Conservation (phyloP, 2,329 filamentous ascomycete genomes). For the Epichloe hybrida region DNA sequence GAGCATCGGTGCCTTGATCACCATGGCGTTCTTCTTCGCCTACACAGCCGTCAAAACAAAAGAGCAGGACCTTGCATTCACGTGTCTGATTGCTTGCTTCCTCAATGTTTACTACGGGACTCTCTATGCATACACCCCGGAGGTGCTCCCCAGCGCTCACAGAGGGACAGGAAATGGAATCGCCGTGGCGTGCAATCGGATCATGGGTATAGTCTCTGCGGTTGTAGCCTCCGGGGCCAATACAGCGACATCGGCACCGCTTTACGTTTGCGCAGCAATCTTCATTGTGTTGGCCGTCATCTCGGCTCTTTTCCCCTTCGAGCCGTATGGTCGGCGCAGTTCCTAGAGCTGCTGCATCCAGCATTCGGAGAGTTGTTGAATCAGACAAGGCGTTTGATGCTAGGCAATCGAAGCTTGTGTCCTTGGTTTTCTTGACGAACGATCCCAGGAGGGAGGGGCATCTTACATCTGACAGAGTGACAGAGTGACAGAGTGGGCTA, state of each 20-base stretch:
- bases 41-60: constrained; percentile 55
- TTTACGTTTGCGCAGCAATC: constrained; percentile 56
- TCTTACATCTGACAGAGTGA: too few species aligned
- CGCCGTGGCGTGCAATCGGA: constrained; percentile 53
- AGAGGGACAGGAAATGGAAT: constrained; percentile 64
- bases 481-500: too few species aligned
- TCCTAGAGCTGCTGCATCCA: constrained; percentile 2
- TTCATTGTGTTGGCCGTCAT: constrained; percentile 48
- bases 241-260: constrained; percentile 46
- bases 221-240: constrained; percentile 50
- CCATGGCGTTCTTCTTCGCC: constrained; percentile 59
- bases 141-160: constrained; percentile 54
- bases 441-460: too few species aligned
- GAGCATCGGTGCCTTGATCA: constrained; percentile 51
- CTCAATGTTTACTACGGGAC: constrained; percentile 63
- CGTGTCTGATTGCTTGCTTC: constrained; percentile 52
- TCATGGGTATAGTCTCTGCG: constrained; percentile 63
- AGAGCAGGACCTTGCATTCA: constrained; percentile 52
- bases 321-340: constrained; percentile 39
- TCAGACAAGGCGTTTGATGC: background rate
- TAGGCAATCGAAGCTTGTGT: background rate
- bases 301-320: constrained; percentile 48
- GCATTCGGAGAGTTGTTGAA: background rate
- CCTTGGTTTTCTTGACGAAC: background rate
- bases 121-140: constrained; percentile 49